A percentile compares a stretch with the other conserved stretches of the same genome.
Evolutionary conservation across 2,329 filamentous ascomycete species (phyloP).

Genomic region (Exophiala xenobiotica): DNA sequence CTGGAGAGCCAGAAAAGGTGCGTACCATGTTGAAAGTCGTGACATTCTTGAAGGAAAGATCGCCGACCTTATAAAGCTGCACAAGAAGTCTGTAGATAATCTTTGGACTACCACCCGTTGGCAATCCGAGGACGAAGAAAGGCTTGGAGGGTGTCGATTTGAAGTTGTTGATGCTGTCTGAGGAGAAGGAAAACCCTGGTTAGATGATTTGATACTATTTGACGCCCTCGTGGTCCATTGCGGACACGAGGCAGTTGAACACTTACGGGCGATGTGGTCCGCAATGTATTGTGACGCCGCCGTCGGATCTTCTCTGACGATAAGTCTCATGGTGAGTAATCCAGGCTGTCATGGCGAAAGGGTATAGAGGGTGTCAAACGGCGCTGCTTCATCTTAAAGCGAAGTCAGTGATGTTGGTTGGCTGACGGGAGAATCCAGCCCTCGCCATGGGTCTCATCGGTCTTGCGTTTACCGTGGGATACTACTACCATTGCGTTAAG

Average conservation of each 20-base stretch:
- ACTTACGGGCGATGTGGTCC: not conserved
- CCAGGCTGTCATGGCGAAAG: not conserved
- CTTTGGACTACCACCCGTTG: slow-evolving; percentile 77
- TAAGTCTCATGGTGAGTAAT: not conserved
- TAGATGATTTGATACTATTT: too few relatives aligned
- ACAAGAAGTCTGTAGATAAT: slow-evolving; percentile 75
- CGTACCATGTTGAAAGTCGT: slow-evolving; percentile 91
- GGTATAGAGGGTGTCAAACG: not conserved
- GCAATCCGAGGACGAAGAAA: slow-evolving; percentile 78
- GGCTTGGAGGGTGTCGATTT: slow-evolving; percentile 66
- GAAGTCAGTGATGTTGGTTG: not conserved
- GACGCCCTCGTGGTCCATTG: too few relatives aligned
- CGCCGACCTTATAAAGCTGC: slow-evolving; percentile 39
- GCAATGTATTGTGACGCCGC: not conserved
- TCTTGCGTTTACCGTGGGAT: too few relatives aligned
- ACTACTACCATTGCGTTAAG: too few relatives aligned
- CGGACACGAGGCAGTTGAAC: too few relatives aligned
- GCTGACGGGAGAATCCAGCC: too few relatives aligned
- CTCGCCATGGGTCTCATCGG: too few relatives aligned
- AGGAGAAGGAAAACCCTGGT: too few relatives aligned
- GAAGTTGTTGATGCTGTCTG: slow-evolving; percentile 76
- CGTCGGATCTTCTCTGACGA: not conserved
- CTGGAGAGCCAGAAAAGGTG: too few relatives aligned
- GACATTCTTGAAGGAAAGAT: slow-evolving; percentile 82
- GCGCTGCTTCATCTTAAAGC: not conserved